Evolutionary conservation across 768 basidiomycete genomes (phyloP).

Genomic region (Leccinum fibrillosum): DNA sequence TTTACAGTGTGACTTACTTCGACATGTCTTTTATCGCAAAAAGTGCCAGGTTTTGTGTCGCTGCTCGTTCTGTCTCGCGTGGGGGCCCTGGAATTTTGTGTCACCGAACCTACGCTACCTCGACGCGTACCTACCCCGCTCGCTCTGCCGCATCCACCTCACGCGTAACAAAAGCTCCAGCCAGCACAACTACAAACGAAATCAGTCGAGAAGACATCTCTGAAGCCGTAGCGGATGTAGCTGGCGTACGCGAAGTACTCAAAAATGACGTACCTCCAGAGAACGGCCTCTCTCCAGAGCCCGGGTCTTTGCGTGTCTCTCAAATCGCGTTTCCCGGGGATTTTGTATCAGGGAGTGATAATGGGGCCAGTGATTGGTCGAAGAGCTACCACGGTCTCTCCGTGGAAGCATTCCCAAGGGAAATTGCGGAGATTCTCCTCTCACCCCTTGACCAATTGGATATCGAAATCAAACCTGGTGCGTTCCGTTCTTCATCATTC

Average conservation of each 20-base stretch:
- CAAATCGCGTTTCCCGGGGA: constrained; percentile 30
- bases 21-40: constrained; percentile 19
- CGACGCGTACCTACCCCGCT: constrained; percentile 26
- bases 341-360: constrained; percentile 20
- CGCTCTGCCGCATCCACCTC: constrained; percentile 22
- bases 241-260: constrained; percentile 11
- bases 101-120: constrained; percentile 16
- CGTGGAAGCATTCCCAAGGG: constrained; percentile 69
- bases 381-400: constrained; percentile 83
- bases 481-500: constrained; percentile 15
- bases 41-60: constrained; percentile 4
- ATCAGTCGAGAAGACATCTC: constrained; percentile 17
- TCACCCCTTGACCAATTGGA: constrained; percentile 74
- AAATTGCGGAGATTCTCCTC: constrained; percentile 68
- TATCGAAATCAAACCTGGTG: constrained; percentile 93
- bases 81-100: not conserved
- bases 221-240: constrained; percentile 20
- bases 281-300: constrained; percentile 3
- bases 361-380: constrained; percentile 71
- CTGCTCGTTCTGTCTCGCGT: constrained; percentile 7
- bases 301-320: constrained; percentile 9
- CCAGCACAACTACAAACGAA: constrained; percentile 30
- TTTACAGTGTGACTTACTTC: not conserved
- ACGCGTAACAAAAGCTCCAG: constrained; percentile 25
- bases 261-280: constrained; percentile 17